Evolutionary conservation across 768 basidiomycete genomes (phyloP).

Genomic region (Phanerochaete sordida): DNA sequence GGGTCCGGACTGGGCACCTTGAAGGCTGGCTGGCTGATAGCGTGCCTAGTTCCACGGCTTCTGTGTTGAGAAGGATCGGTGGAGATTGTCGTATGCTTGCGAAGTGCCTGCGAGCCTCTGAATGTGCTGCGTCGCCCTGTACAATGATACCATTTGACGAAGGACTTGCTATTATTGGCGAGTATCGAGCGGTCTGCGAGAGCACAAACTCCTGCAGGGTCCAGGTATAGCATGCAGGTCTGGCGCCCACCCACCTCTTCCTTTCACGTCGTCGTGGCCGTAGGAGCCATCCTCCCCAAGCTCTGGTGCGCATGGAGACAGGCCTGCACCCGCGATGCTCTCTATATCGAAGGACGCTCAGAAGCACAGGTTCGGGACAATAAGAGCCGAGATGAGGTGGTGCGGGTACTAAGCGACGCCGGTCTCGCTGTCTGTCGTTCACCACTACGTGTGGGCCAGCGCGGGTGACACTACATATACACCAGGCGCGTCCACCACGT

Average conservation of each 20-base stretch:
- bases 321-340: neutral
- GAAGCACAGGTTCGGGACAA: constrained; percentile 3
- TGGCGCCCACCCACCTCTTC: neutral
- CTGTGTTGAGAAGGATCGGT: neutral
- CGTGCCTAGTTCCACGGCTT: neutral
- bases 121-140: neutral
- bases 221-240: neutral
- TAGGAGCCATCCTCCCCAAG: neutral
- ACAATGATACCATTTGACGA: neutral
- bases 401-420: constrained; percentile 6
- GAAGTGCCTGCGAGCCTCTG: neutral
- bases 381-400: constrained; percentile 5
- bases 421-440: constrained; percentile 2
- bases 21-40: neutral
- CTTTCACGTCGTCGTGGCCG: constrained; percentile 4
- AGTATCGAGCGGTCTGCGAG: neutral
- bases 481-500: neutral
- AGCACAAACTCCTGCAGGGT: neutral
- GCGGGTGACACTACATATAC: neutral
- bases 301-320: neutral
- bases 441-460: constrained; percentile 1
- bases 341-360: neutral
- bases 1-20: neutral
- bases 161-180: neutral
- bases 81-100: neutral